Conservation (phyloP, 2,329 filamentous ascomycete species). For the Alternaria sp. region DNA sequence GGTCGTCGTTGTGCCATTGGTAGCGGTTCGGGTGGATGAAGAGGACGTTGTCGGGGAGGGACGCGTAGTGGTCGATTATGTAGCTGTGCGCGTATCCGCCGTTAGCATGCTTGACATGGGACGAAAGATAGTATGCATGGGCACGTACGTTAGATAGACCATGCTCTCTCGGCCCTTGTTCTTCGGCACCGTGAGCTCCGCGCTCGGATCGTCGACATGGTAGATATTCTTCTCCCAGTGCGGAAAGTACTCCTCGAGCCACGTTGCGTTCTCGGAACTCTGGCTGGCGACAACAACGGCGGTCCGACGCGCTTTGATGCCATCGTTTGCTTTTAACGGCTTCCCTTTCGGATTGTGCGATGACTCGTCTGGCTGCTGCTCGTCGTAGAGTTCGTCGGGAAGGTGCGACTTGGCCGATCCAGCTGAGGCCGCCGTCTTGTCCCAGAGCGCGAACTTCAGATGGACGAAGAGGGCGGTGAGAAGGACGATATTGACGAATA, state of each 20-base stretch:
- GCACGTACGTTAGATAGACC: slow-evolving; percentile 56
- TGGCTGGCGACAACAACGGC: slow-evolving; percentile 49
- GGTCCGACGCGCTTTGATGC: slow-evolving; percentile 25
- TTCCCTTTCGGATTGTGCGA: slow-evolving; percentile 12
- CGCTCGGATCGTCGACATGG: slow-evolving; percentile 49
- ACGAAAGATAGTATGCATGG: not conserved
- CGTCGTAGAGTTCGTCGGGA: slow-evolving; percentile 23
- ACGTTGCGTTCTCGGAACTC: slow-evolving; percentile 48
- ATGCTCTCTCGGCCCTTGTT: slow-evolving; percentile 59
- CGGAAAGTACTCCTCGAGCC: slow-evolving; percentile 48
- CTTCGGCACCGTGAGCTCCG: slow-evolving; percentile 50
- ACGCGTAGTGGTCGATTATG: slow-evolving; percentile 51
- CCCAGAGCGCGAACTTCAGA: slow-evolving; percentile 38
- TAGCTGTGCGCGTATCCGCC: slow-evolving; percentile 34
- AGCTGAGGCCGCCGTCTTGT: slow-evolving; percentile 13
- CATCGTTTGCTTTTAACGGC: slow-evolving; percentile 19
- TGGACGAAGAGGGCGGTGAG: slow-evolving; percentile 38
- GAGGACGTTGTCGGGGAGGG: slow-evolving; percentile 49
- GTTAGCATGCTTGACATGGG: slow-evolving; percentile 4
- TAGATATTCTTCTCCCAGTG: slow-evolving; percentile 52
- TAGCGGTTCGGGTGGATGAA: slow-evolving; percentile 53
- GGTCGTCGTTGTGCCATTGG: slow-evolving; percentile 60
- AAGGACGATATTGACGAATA: slow-evolving; percentile 29
- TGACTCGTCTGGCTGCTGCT: slow-evolving; percentile 6
- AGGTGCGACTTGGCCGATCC: slow-evolving; percentile 16